Evolutionary conservation across 2,329 filamentous ascomycete species (phyloP).

Genomic region (Diaporthe sp.): DNA sequence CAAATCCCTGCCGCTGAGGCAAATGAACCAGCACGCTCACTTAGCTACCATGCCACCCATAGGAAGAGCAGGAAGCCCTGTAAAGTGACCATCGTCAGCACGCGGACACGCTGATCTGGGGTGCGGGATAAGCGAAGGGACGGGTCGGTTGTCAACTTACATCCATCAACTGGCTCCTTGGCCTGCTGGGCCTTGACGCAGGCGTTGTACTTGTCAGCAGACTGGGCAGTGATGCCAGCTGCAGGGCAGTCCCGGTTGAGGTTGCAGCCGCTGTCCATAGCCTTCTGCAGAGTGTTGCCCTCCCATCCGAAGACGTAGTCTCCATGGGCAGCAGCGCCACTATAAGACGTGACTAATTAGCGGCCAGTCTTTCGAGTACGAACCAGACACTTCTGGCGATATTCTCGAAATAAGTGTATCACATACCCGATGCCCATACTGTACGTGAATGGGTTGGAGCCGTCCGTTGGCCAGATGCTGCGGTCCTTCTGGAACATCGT

Average conservation of each 20-base stretch:
- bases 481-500: constrained; percentile 55
- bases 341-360: constrained; percentile 36
- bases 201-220: constrained; percentile 60
- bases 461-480: constrained; percentile 59
- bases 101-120: neutral
- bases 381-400: neutral
- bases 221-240: constrained; percentile 61
- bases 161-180: constrained; percentile 64
- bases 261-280: constrained; percentile 63
- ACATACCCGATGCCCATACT: constrained; percentile 59
- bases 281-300: constrained; percentile 62
- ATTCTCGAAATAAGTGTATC: neutral
- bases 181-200: constrained; percentile 63
- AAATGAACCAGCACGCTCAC: neutral
- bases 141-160: constrained; percentile 50
- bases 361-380: neutral
- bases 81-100: neutral
- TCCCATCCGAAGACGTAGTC: constrained; percentile 69
- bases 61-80: constrained; percentile 52
- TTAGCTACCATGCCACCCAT: constrained; percentile 52
- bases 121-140: neutral
- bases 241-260: constrained; percentile 60
- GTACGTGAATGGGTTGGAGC: constrained; percentile 59
- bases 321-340: constrained; percentile 63
- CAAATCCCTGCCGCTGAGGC: neutral